Evolutionary conservation across 768 basidiomycete genomes (phyloP).

Genomic region (Mycena vitilis): DNA sequence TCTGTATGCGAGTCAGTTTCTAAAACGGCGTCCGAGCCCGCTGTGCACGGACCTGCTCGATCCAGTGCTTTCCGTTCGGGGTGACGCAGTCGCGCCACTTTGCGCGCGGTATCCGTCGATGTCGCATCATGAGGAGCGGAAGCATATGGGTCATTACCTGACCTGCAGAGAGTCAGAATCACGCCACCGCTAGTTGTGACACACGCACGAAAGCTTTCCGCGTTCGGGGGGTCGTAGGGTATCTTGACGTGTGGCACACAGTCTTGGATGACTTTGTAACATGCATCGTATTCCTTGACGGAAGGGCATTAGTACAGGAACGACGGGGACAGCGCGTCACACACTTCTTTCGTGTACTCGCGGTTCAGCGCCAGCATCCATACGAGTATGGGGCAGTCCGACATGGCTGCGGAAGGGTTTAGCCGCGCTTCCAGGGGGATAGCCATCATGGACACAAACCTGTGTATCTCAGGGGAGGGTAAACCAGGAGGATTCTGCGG

Average conservation of each 20-base stretch:
- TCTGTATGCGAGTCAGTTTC: constrained; percentile 46
- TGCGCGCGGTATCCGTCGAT: constrained; percentile 53
- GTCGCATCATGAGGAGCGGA: constrained; percentile 87
- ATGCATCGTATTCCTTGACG: constrained; percentile 78
- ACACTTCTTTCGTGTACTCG: constrained; percentile 15
- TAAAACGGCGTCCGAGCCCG: not conserved
- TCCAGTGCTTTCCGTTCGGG: constrained; percentile 80
- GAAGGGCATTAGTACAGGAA: not conserved
- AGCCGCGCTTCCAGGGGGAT: not conserved
- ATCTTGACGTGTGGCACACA: constrained; percentile 71
- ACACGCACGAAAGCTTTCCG: constrained; percentile 74
- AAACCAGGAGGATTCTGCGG: not conserved
- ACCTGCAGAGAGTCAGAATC: constrained; percentile 53
- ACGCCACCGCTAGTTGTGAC: not conserved
- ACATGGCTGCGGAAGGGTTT: not conserved
- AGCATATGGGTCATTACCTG: constrained; percentile 78
- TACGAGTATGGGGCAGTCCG: constrained; percentile 11
- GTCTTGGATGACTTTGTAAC: constrained; percentile 66
- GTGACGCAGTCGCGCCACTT: constrained; percentile 78
- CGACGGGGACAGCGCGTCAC: not conserved
- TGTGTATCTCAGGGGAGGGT: not conserved
- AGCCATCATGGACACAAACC: not conserved
- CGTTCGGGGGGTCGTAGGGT: constrained; percentile 63
- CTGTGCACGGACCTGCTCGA: constrained; percentile 68
- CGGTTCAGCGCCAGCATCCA: constrained; percentile 23